Evolutionary conservation across 2,329 filamentous ascomycete species (phyloP).

Genomic region (Raffaelea deltoideospora): DNA sequence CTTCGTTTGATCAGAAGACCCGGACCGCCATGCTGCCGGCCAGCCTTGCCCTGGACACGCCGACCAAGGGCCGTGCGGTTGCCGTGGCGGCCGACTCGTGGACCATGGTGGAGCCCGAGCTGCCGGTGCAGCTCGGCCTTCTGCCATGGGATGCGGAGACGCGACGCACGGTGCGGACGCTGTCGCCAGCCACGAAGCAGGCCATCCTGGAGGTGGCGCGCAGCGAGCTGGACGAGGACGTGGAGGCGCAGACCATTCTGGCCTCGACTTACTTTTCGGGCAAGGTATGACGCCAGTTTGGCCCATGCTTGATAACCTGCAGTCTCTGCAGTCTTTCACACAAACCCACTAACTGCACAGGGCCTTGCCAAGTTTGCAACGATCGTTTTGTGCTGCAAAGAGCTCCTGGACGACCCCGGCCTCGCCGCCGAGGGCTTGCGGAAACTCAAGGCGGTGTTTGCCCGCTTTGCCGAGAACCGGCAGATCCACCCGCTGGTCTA

Average conservation of each 20-base stretch:
- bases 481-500: slow-evolving; percentile 53
- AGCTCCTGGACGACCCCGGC: slow-evolving; percentile 42
- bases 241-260: slow-evolving; percentile 55
- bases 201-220: slow-evolving; percentile 47
- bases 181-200: slow-evolving; percentile 40
- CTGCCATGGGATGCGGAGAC: slow-evolving; percentile 53
- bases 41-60: slow-evolving; percentile 52
- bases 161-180: slow-evolving; percentile 24
- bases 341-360: slow-evolving; percentile 22
- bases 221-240: slow-evolving; percentile 57
- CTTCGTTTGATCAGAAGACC: slow-evolving; percentile 51
- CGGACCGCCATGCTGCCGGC: slow-evolving; percentile 30
- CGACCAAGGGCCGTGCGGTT: slow-evolving; percentile 70
- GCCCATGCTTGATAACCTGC: slow-evolving; percentile 6
- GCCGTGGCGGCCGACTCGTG: slow-evolving; percentile 59
- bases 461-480: slow-evolving; percentile 48
- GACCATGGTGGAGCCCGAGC: slow-evolving; percentile 59
- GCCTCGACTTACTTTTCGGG: slow-evolving; percentile 91
- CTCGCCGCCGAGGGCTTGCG: slow-evolving; percentile 42
- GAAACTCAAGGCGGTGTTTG: slow-evolving; percentile 51
- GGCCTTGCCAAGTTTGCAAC: slow-evolving; percentile 62
- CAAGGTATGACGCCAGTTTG: slow-evolving; percentile 38
- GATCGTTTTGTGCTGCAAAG: slow-evolving; percentile 48
- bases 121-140: slow-evolving; percentile 64
- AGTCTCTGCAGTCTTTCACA: neutral